phyloP scores from a whole-genome alignment of 1,139 yeast species.

The Saccharomyces hybrid region DNA sequence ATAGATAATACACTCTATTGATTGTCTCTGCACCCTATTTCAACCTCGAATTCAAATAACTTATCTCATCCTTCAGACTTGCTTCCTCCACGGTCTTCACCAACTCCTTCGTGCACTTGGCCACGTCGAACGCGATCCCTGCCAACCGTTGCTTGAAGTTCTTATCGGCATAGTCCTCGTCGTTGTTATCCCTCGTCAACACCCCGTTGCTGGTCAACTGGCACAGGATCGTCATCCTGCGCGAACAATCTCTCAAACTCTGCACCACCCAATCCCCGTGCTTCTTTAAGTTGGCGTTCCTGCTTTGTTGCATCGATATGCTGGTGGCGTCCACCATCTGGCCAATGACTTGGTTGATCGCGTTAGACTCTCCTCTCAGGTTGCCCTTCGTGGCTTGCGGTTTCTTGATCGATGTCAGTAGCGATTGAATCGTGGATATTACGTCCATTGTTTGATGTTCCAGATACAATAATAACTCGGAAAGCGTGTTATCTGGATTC shows the following conservation, averaged over 20 bases:
- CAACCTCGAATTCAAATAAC: conserved; percentile 34
- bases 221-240: conserved; percentile 64
- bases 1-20: background rate
- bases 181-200: conserved; percentile 38
- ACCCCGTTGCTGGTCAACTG: conserved; percentile 37
- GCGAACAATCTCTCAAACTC: conserved; percentile 75
- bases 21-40: conserved; percentile 5
- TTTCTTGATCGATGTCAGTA: conserved; percentile 66
- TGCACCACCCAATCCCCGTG: conserved; percentile 90
- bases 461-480: conserved; percentile 73
- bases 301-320: conserved; percentile 80
- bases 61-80: conserved; percentile 71
- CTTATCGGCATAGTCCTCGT: conserved; percentile 71
- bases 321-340: conserved; percentile 90
- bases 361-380: conserved; percentile 61
- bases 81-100: conserved; percentile 96
- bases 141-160: conserved; percentile 82
- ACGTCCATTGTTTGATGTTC: conserved; percentile 94
- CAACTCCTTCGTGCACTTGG: conserved; percentile 86
- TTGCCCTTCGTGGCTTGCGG: conserved; percentile 73
- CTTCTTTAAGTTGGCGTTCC: conserved; percentile 70
- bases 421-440: conserved; percentile 77
- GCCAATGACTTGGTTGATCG: conserved; percentile 66
- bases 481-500: conserved; percentile 80
- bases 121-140: conserved; percentile 90